A percentile compares a stretch with the other conserved stretches of the same genome.
phyloP scores from a whole-genome alignment of 371 early-diverging fungal genomes.

The Mucor velutinosus region DNA sequence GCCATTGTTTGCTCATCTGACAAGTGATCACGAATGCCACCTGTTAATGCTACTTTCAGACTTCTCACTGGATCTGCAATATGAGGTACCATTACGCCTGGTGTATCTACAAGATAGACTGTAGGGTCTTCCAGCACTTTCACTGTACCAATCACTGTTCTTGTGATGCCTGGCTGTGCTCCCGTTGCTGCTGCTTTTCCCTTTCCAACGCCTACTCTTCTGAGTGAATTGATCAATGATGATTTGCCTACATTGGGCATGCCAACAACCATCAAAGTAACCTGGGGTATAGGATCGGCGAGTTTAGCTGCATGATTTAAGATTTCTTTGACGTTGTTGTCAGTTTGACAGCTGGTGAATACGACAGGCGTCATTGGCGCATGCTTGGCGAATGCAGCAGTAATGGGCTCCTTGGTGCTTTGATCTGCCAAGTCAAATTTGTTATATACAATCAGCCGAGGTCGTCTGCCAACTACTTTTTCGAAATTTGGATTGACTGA shows the following conservation, averaged over 20 bases:
- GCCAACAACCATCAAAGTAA: conserved; percentile 86
- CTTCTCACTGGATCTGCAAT: conserved; percentile 77
- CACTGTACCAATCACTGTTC: conserved; percentile 78
- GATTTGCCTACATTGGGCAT: conserved; percentile 98
- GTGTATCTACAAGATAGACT: conserved; percentile 91
- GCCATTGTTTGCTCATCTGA: conserved; percentile 82
- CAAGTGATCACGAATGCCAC: conserved; percentile 86
- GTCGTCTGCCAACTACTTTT: conserved; percentile 61
- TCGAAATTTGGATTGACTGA: conserved; percentile 88
- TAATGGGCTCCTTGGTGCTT: conserved; percentile 39
- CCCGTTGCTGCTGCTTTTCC: conserved; percentile 89
- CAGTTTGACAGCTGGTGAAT: conserved; percentile 74
- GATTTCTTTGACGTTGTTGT: conserved; percentile 65
- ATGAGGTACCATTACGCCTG: conserved; percentile 88
- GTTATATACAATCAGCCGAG: conserved; percentile 88
- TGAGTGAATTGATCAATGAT: conserved; percentile 84
- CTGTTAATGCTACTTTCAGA: conserved; percentile 83
- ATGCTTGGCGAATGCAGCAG: conserved; percentile 53
- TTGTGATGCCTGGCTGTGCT: conserved; percentile 88
- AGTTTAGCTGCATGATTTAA: conserved; percentile 62
- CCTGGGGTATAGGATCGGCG: conserved; percentile 47
- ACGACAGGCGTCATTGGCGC: conserved; percentile 59
- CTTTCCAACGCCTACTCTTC: conserved; percentile 70
- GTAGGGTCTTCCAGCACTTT: conserved; percentile 86
- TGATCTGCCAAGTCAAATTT: conserved; percentile 88